Base-by-base conservation (phyloP, 495 filamentous ascomycete genomes). In the Aspergillus carlsbadensis region DNA sequence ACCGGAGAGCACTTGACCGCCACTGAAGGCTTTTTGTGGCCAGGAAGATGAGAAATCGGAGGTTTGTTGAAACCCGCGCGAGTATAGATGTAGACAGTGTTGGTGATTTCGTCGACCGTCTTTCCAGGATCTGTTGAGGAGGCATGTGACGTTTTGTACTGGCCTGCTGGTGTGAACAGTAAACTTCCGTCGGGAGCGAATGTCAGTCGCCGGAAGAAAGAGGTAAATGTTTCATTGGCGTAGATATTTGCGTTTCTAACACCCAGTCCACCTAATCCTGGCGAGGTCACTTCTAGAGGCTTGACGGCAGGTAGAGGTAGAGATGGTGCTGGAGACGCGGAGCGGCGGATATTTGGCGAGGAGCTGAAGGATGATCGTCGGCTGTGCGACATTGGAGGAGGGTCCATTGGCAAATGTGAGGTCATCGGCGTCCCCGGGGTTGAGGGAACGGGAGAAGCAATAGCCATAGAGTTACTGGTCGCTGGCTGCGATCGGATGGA, bases 1-100 rank as follows among this genome's bases (percentile, higher is more conserved):
- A 96, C 71, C 0, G 95, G 92, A 2, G 93, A 99, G 70, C 94
- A 99, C 67, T 88, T 87, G 42, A 99, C 90, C 4, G 91, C 95
- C 11, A 99, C 90, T 1, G 95, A 99, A 8, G 95, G 93, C 67
- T 99, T 99, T 78, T 97, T 99, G 64, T 97, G 93, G 1, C 94
- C 95, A 0, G 95, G 95, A 29, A 99, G 81, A 73, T 97, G 93
- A n/a, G 95, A 91, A 54, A 99, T 89, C 14, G 95, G 95, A 13
- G 95, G 92, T 67, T 93, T 97, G 70, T 96, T 98, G 63, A 99
- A 89, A 11, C 95, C 95, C 15, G 91, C 95, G 56, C 95, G 83
- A 0, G 93, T 97, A 67, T 99, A 99, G 43, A 99, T 91, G 71
- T 98, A 99, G 24, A 98, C 95, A 0, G 95, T 99, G 65, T 99